These are phyloP conservation scores for Ophiostoma quercus DNA, from an alignment of 2,329 filamentous ascomycete genomes.

Conservation along the genomic window DNA sequence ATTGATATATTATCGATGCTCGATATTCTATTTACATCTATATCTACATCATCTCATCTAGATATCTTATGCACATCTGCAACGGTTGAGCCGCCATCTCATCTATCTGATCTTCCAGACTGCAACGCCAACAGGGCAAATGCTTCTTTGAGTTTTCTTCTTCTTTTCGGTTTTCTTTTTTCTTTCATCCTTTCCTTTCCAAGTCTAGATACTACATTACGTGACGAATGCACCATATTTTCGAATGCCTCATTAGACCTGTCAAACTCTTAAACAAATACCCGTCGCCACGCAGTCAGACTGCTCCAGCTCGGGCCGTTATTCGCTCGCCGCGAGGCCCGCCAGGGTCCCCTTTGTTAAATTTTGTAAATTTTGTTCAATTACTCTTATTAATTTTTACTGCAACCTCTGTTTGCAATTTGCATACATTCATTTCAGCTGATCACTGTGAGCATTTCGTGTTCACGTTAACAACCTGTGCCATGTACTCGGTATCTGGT, in stretches of 20 bases:
- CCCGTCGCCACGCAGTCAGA: background rate
- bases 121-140: background rate
- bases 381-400: background rate
- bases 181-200: background rate
- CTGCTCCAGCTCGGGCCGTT: background rate
- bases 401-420: background rate
- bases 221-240: background rate
- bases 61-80: background rate
- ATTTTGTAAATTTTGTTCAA: background rate
- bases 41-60: background rate
- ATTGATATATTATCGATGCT: background rate
- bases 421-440: background rate
- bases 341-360: too few species aligned
- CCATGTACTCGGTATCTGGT: background rate
- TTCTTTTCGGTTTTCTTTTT: background rate
- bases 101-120: background rate
- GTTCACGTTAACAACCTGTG: too few species aligned
- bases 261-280: conserved; percentile 6
- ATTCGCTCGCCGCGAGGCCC: background rate
- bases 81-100: background rate
- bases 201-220: too few species aligned
- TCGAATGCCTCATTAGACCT: background rate
- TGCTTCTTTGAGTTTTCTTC: background rate
- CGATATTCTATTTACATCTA: background rate
- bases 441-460: background rate